Evolutionary conservation across 2,329 filamentous ascomycete genomes (phyloP), one percentile per base, ranked within the genome.

Genomic region (Scopulariopsis brevicaulis): DNA sequence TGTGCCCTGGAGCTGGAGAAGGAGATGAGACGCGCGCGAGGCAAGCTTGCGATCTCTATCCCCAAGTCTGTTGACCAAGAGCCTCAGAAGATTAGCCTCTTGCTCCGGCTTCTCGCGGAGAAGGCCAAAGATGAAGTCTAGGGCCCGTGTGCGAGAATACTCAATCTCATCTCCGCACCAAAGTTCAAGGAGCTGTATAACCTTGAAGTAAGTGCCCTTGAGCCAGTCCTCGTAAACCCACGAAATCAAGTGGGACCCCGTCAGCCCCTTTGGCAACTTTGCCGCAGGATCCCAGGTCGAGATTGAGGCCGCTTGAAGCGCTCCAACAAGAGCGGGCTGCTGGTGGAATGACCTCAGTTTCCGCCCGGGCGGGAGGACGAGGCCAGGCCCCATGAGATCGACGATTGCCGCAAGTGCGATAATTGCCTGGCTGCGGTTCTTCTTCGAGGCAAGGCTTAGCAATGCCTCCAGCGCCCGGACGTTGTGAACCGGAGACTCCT

Each of bases 181-280:
- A 14, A 83, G 80, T 70, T 99, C 94, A 18, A 99, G 79, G 52
- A 95, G 82, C 71, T 96, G 93, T 59, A 99, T 81, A 63, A 97
- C 83, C 65, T 93, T 90, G 71, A 97, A 99, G 71, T 95, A 99
- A 40, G 87, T 85, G 60, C 87, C 85, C 75, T 99, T 99, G 59
- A 99, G 75, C 87, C 93, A 96, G 69, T 96, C 90, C 70, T 99
- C 94, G 64, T 88, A 99, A 1, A 85, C 85, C 93, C 93, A 99
- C 20, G 84, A 78, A 22, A 99, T 83, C 62, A 99, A 72, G 70
- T 97, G 91, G 14, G 80, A 77, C 63, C 89, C 83, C 48, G 88
- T 84, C 28, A 97, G 73, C 53, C 82, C 82, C 12, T 84, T 84
- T 0, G 93, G 93, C 4, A 97, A 74, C 50, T 80, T 75, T 60